These are phyloP conservation scores for Talaromyces sp. DNA, from an alignment of 2,329 filamentous ascomycete species.

Conservation along the genomic window DNA sequence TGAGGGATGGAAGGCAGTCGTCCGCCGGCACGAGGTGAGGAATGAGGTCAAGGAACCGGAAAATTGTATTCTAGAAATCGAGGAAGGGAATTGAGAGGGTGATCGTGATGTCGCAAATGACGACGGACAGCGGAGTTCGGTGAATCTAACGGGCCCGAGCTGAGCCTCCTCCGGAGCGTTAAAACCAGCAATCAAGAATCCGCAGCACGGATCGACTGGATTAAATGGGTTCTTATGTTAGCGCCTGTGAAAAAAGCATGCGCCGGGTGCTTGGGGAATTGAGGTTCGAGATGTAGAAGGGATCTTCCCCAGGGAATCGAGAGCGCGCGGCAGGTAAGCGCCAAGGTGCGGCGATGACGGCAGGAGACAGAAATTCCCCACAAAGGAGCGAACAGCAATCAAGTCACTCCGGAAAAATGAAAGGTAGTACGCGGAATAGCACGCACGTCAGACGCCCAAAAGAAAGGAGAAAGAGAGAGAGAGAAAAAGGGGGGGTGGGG, in stretches of 20 bases:
- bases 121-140: neutral
- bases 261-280: neutral
- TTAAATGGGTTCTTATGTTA: neutral
- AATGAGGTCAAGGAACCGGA: neutral
- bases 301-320: slow-evolving; percentile 15
- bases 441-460: neutral
- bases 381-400: slow-evolving; percentile 12
- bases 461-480: neutral
- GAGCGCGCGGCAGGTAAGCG: slow-evolving; percentile 26
- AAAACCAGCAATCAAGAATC: slow-evolving; percentile 1
- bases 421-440: neutral
- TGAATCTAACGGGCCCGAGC: neutral
- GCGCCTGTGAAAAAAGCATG: neutral
- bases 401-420: neutral
- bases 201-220: slow-evolving; percentile 8
- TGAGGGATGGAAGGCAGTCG: neutral
- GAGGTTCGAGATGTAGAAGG: slow-evolving; percentile 1
- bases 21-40: neutral
- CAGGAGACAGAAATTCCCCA: slow-evolving; percentile 6
- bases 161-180: neutral
- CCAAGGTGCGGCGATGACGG: slow-evolving; percentile 13
- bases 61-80: neutral
- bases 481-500: slow-evolving; percentile 1
- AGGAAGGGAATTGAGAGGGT: neutral
- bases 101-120: slow-evolving; percentile 4